A percentile compares a stretch with the other conserved stretches of the same genome.
Conservation (phyloP, 1,284 basidiomycete species). For the Ustilago curta region DNA sequence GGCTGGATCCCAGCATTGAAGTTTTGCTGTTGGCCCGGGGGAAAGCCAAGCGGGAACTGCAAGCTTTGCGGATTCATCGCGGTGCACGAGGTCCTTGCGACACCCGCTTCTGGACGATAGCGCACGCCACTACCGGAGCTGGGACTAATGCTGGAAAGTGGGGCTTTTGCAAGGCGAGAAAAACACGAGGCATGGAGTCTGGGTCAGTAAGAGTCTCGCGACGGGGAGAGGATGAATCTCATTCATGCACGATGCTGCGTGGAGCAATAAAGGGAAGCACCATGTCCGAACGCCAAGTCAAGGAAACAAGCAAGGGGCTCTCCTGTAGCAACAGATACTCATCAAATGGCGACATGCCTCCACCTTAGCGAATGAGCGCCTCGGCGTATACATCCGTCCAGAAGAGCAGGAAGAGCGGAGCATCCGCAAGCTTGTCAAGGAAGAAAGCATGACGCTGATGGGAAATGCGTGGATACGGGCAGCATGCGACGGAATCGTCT, state of each 20-base stretch:
- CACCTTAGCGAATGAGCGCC: too few relatives aligned
- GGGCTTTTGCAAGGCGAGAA: neutral
- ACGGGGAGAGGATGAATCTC: neutral
- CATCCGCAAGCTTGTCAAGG: neutral
- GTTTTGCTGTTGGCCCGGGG: conserved; percentile 19
- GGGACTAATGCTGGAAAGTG: neutral
- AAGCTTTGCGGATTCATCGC: conserved; percentile 30
- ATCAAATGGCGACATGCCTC: too few relatives aligned
- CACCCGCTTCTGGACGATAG: neutral
- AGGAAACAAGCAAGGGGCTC: neutral
- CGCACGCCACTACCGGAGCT: neutral
- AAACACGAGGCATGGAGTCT: neutral
- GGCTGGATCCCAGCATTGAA: conserved; percentile 18
- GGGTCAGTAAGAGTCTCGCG: neutral
- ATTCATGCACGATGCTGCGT: neutral
- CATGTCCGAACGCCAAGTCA: neutral
- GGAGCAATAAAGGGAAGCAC: neutral
- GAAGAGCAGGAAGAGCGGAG: too few relatives aligned
- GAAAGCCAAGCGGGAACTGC: conserved; percentile 25
- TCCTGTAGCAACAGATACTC: neutral
- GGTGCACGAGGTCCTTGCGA: neutral
- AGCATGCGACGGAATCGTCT: neutral
- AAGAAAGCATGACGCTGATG: neutral
- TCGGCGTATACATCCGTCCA: too few relatives aligned
- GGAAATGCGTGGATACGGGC: neutral